phyloP scores from a whole-genome alignment of 805 yeast genomes.

The Pachysolen tannophilus region DNA sequence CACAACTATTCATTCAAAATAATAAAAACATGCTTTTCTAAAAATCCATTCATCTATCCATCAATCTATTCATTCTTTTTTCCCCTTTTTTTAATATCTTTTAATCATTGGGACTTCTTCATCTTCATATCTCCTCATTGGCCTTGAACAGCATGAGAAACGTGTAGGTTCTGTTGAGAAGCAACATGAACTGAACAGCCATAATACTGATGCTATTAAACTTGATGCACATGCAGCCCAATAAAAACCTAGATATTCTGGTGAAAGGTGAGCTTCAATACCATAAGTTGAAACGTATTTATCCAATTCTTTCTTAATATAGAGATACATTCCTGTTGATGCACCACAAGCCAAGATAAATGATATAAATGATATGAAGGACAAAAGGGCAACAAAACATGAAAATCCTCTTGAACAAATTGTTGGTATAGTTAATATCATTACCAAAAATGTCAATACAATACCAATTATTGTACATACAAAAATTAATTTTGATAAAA shows the following conservation, averaged over 20 bases:
- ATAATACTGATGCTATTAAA: conserved; percentile 11
- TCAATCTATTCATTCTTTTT: no score
- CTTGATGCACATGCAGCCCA: conserved; percentile 18
- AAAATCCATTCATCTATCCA: no score
- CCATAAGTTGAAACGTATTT: conserved; percentile 42
- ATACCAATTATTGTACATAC: conserved; percentile 44
- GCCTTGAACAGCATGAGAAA: no score
- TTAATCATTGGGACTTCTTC: no score
- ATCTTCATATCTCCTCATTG: no score
- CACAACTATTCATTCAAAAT: no score
- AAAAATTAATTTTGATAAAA: conserved; percentile 51
- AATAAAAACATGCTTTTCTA: no score
- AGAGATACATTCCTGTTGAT: conserved; percentile 53
- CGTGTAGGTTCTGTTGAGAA: no score
- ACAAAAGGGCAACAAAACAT: conserved; percentile 34
- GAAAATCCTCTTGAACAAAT: conserved; percentile 38
- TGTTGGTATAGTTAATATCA: conserved; percentile 36
- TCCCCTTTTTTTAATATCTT: no score
- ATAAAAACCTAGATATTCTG: conserved; percentile 15
- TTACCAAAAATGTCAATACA: conserved; percentile 29
- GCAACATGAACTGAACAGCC: conserved; percentile 12
- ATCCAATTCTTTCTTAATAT: conserved; percentile 44
- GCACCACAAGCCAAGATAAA: conserved; percentile 42
- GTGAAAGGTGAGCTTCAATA: conserved; percentile 36
- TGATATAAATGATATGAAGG: conserved; percentile 30